A percentile compares a stretch with the other conserved stretches of the same genome.
phyloP scores from a whole-genome alignment of 495 filamentous ascomycete genomes.

The Annulohypoxylon maeteangense region DNA sequence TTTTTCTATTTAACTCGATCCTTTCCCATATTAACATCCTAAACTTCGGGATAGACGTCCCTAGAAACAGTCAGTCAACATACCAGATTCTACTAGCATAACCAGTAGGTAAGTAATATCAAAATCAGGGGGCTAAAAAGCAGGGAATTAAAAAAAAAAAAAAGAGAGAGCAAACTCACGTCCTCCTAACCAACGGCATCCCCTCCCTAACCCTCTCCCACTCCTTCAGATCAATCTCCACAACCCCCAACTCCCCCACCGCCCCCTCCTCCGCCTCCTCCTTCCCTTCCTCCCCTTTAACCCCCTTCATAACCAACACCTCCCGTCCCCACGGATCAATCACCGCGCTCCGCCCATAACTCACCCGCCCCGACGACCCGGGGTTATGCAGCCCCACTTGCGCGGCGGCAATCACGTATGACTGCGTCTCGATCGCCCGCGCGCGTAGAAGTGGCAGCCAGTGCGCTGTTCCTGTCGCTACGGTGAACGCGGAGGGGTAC shows the following conservation, averaged over 20 bases:
- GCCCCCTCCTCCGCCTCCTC: constrained; percentile 52
- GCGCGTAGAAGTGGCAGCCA: constrained; percentile 83
- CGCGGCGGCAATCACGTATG: constrained; percentile 87
- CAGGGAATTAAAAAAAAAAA: neutral
- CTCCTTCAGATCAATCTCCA: constrained; percentile 59
- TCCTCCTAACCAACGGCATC: constrained; percentile 71
- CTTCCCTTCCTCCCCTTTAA: constrained; percentile 55
- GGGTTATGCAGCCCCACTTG: constrained; percentile 84
- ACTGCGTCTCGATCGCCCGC: constrained; percentile 89
- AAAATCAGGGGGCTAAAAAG: too few species aligned
- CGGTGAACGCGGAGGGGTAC: constrained; percentile 91
- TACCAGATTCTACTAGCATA: neutral
- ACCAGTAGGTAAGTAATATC: too few species aligned
- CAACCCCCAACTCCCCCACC: constrained; percentile 58
- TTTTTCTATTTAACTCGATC: neutral
- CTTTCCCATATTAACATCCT: constrained; percentile 15
- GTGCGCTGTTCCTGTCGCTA: constrained; percentile 86
- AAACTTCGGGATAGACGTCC: constrained; percentile 71
- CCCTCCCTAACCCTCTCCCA: constrained; percentile 62
- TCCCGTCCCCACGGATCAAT: constrained; percentile 89
- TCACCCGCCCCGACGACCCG: constrained; percentile 64
- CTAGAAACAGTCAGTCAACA: constrained; percentile 48
- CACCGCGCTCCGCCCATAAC: constrained; percentile 91
- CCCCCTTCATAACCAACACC: constrained; percentile 68
- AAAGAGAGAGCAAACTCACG: constrained; percentile 44